A percentile compares a stretch with the other conserved stretches of the same genome.
Conservation (phyloP, 2,329 filamentous ascomycete genomes). For the Beauveria sp. region DNA sequence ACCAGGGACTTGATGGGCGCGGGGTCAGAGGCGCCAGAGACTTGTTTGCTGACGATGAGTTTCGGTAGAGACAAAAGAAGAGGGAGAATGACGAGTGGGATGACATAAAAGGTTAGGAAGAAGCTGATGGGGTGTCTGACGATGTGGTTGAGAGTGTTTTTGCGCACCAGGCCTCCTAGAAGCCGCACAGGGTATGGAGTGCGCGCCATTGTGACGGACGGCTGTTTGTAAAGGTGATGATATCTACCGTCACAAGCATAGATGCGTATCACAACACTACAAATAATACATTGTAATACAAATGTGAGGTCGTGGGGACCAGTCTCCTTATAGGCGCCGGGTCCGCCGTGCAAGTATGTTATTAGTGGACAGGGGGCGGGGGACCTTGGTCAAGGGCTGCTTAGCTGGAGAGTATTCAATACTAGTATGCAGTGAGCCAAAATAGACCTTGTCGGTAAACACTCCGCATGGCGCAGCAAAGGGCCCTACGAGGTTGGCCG, state of each 20-base stretch:
- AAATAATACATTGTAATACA: background rate
- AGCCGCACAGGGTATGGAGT: background rate
- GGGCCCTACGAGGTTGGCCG: background rate
- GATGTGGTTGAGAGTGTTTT: slow-evolving; percentile 19
- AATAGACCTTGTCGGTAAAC: background rate
- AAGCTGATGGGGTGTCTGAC: slow-evolving; percentile 18
- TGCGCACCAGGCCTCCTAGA: slow-evolving; percentile 15
- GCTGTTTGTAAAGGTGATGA: background rate
- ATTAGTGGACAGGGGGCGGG: background rate
- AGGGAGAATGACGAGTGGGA: slow-evolving; percentile 22
- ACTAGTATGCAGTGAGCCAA: background rate
- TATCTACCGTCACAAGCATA: background rate
- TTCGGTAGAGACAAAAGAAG: slow-evolving; percentile 21
- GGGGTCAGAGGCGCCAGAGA: slow-evolving; percentile 16
- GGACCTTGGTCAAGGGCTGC: background rate
- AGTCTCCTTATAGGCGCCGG: background rate
- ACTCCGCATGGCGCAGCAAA: background rate
- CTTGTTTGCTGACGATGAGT: slow-evolving; percentile 13
- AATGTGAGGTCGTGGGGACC: background rate
- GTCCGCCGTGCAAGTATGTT: background rate
- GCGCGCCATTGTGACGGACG: background rate
- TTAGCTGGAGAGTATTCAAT: too few species aligned
- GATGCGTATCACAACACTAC: background rate
- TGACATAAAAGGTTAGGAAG: slow-evolving; percentile 18
- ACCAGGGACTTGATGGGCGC: slow-evolving; percentile 17